Conservation (phyloP, 768 basidiomycete genomes). For the Floccularia luteovirens region DNA sequence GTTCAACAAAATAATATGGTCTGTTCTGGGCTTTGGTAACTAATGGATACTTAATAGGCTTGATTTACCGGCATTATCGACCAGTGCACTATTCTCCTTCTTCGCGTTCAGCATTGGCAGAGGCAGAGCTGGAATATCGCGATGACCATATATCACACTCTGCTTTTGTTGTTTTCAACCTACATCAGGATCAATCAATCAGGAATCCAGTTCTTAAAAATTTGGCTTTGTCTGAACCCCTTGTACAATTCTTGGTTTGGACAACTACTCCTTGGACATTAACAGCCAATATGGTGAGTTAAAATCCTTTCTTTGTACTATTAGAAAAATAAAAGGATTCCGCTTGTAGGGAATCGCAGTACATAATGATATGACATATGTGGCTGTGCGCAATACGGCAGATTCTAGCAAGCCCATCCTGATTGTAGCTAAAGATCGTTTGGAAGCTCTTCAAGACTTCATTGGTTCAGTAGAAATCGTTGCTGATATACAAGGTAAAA, state of each 20-base stretch:
- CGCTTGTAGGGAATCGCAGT: conserved; percentile 78
- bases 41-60: conserved; percentile 38
- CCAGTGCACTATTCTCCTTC: conserved; percentile 96
- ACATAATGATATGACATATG: conserved; percentile 64
- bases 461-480: conserved; percentile 29
- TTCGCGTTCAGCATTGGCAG: conserved; percentile 88
- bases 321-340: background rate
- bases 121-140: conserved; percentile 88
- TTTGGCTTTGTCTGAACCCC: conserved; percentile 18
- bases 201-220: conserved; percentile 18
- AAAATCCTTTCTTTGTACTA: conserved; percentile 2
- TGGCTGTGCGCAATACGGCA: conserved; percentile 26
- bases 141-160: conserved; percentile 86
- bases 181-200: conserved; percentile 28
- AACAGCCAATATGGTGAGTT: conserved; percentile 84
- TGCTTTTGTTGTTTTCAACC: conserved; percentile 74
- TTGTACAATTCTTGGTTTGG: conserved; percentile 73
- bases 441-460: conserved; percentile 28
- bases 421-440: conserved; percentile 46
- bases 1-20: conserved; percentile 1
- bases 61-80: conserved; percentile 80
- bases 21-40: background rate
- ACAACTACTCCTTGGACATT: conserved; percentile 98
- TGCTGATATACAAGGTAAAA: conserved; percentile 27
- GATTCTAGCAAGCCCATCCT: conserved; percentile 15